Percentiles rank a stretch among this genome's conserved stretches.
phyloP scores from a whole-genome alignment of 2,329 filamentous ascomycete genomes.

The Fusarium globosum region DNA sequence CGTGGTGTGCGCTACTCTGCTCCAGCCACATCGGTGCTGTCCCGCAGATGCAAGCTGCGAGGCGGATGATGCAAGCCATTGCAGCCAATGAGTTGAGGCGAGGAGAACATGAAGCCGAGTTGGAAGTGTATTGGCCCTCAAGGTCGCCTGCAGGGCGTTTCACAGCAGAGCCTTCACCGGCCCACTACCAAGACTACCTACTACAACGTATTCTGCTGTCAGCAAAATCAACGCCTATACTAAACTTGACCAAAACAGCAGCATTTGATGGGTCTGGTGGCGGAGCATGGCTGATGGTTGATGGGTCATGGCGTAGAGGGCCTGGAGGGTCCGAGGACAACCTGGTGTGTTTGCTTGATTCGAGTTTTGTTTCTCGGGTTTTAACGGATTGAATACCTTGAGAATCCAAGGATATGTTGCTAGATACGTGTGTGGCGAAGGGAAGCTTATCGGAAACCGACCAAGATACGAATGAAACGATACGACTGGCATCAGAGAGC shows the following conservation, averaged over 20 bases:
- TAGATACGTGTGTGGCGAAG: constrained; percentile 28
- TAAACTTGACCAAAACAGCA: not conserved
- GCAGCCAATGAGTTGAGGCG: constrained; percentile 30
- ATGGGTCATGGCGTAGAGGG: constrained; percentile 30
- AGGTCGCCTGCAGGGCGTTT: constrained; percentile 31
- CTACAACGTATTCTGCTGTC: not conserved
- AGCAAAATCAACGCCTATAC: constrained; percentile 11
- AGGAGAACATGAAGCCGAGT: constrained; percentile 23
- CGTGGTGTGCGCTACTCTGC: constrained; percentile 3
- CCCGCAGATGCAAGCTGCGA: constrained; percentile 19
- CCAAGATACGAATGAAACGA: constrained; percentile 34
- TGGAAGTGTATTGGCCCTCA: constrained; percentile 27
- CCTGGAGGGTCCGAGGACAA: constrained; percentile 19
- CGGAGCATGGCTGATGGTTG: constrained; percentile 28
- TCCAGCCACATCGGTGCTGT: constrained; percentile 5
- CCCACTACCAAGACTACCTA: constrained; percentile 3
- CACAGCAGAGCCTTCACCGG: constrained; percentile 13
- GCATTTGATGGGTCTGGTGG: constrained; percentile 22
- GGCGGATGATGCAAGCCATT: constrained; percentile 22
- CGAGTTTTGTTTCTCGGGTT: constrained; percentile 17
- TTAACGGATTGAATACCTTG: constrained; percentile 14
- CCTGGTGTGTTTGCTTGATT: constrained; percentile 6
- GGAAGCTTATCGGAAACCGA: constrained; percentile 33
- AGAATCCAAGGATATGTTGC: not conserved
- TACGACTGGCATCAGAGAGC: constrained; percentile 11